Conservation (phyloP, 1,139 yeast species). For the Geotrichum australiense region DNA sequence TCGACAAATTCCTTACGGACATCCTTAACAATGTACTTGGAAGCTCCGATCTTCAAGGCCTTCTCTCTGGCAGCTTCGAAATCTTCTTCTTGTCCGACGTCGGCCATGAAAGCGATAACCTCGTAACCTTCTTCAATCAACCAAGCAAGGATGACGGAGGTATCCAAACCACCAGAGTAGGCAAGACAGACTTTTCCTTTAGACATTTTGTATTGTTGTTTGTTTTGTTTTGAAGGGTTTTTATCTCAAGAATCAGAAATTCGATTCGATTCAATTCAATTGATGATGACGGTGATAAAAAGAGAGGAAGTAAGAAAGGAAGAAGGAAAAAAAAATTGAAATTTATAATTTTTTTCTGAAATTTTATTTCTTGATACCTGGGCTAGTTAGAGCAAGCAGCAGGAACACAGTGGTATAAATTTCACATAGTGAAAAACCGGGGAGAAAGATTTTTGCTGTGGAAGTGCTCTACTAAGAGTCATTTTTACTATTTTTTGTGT, state of each 20-base stretch:
- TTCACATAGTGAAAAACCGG: too few relatives aligned
- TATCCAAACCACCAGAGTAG: slow-evolving; percentile 97
- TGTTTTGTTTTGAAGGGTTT: slow-evolving; percentile 1
- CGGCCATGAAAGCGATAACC: slow-evolving; percentile 95
- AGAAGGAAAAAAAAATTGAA: slow-evolving; percentile 2
- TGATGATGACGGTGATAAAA: not conserved
- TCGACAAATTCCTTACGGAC: slow-evolving; percentile 93
- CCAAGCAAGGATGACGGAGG: slow-evolving; percentile 97
- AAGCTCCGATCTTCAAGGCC: slow-evolving; percentile 94
- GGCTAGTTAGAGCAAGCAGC: too few relatives aligned
- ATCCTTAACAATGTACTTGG: slow-evolving; percentile 89
- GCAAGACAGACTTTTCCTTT: slow-evolving; percentile 99
- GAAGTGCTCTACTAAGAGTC: too few relatives aligned
- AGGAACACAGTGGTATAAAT: too few relatives aligned
- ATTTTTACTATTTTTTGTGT: too few relatives aligned
- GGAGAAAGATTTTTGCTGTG: too few relatives aligned
- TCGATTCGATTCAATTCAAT: not conserved
- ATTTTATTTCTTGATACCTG: too few relatives aligned
- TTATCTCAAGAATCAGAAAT: too few relatives aligned
- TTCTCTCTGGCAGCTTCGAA: slow-evolving; percentile 95
- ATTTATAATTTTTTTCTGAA: not conserved
- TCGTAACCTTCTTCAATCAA: slow-evolving; percentile 95
- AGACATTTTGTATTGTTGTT: slow-evolving; percentile 46
- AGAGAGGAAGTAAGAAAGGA: slow-evolving; percentile 2
- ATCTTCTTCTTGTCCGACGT: slow-evolving; percentile 98